A percentile compares a stretch with the other conserved stretches of the same genome.
phyloP scores from a whole-genome alignment of 352 stramenopile genomes.

The Globisporangium lucens region DNA sequence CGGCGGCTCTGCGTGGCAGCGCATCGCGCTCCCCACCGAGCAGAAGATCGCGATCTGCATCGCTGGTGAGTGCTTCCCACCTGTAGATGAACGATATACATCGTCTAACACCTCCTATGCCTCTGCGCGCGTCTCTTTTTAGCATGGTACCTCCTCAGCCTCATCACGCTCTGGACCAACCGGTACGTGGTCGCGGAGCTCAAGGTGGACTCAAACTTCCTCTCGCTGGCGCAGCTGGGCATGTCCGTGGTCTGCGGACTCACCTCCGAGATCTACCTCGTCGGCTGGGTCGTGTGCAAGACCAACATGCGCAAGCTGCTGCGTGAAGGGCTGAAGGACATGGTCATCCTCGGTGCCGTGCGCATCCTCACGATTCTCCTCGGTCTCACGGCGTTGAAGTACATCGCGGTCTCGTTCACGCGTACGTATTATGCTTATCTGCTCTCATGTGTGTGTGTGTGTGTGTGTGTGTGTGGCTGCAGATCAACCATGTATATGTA shows the following conservation, averaged over 20 bases:
- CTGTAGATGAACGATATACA: not conserved
- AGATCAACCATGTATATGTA: not conserved
- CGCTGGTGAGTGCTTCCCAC: slow-evolving; percentile 13
- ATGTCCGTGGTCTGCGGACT: slow-evolving; percentile 78
- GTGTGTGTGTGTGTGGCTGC: not conserved
- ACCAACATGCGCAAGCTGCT: slow-evolving; percentile 43
- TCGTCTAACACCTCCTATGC: not conserved
- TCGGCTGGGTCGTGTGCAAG: slow-evolving; percentile 63
- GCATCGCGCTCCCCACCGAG: slow-evolving; percentile 27
- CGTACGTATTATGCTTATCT: slow-evolving; percentile 35
- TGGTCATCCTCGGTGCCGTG: slow-evolving; percentile 75
- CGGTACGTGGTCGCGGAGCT: slow-evolving; percentile 77
- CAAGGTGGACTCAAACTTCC: slow-evolving; percentile 69
- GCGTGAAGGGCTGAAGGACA: slow-evolving; percentile 72
- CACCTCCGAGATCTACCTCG: slow-evolving; percentile 64
- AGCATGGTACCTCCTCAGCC: slow-evolving; percentile 81
- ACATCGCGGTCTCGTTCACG: slow-evolving; percentile 90
- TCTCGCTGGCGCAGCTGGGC: slow-evolving; percentile 72
- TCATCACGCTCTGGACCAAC: slow-evolving; percentile 83
- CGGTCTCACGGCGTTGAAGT: slow-evolving; percentile 88
- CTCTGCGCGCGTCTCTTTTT: slow-evolving; percentile 3
- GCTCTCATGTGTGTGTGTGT: too few species aligned
- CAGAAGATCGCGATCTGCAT: slow-evolving; percentile 67
- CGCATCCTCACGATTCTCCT: slow-evolving; percentile 88
- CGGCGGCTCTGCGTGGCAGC: not conserved